Evolutionary conservation across 164 flowering plant species (phyloP).

Genomic region (Echeveria elegans): DNA sequence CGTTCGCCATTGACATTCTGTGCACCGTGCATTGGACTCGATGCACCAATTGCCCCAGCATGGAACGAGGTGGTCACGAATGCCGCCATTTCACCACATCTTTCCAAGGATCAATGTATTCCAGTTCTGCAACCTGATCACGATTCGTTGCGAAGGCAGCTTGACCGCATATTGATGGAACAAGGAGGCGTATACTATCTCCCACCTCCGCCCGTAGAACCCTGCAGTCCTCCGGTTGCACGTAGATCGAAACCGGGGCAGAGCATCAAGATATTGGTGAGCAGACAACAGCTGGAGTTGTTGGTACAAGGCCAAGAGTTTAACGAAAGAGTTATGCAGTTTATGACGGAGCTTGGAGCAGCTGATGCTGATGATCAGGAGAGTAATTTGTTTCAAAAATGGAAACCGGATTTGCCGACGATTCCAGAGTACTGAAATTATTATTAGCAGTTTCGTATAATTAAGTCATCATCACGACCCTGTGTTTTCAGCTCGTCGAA

Average conservation of each 20-base stretch:
- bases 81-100: neutral
- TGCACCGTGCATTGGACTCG: neutral
- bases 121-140: neutral
- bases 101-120: neutral
- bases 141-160: neutral
- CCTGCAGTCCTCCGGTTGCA: conserved; percentile 11
- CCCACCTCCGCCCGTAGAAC: conserved; percentile 14
- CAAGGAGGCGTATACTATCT: conserved; percentile 15
- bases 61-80: neutral
- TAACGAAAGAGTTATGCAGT: conserved; percentile 1
- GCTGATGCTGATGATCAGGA: no score
- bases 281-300: conserved; percentile 36
- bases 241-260: conserved; percentile 7
- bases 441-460: neutral
- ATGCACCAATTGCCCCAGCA: neutral
- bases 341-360: neutral
- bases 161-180: neutral
- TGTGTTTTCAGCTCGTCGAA: neutral
- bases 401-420: conserved; percentile 39
- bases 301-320: conserved; percentile 16
- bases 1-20: neutral
- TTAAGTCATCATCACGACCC: neutral
- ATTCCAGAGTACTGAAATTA: conserved; percentile 29
- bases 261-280: conserved; percentile 32
- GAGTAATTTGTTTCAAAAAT: conserved; percentile 16